phyloP scores from a whole-genome alignment of 805 yeast genomes.

The Pichia eremophila region DNA sequence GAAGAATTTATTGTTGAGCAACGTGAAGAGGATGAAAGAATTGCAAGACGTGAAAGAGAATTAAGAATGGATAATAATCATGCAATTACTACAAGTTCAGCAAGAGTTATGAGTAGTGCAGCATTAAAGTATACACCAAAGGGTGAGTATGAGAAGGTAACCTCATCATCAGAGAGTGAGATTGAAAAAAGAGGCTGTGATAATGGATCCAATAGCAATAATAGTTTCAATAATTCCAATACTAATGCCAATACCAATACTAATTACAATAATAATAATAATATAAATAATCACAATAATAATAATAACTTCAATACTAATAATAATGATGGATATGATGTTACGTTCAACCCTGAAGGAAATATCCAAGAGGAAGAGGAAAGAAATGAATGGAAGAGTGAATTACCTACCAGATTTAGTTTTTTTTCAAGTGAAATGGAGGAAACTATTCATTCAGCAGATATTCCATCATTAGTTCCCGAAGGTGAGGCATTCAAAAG shows the following conservation, averaged over 20 bases:
- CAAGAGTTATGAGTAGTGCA: constrained; percentile 35
- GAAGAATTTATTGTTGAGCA: constrained; percentile 69
- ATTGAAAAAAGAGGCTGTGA: neutral
- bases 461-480: constrained; percentile 65
- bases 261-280: neutral
- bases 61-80: constrained; percentile 14
- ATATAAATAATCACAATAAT: neutral
- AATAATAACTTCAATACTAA: neutral
- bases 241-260: neutral
- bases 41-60: constrained; percentile 26
- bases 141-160: neutral
- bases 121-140: constrained; percentile 57
- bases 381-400: constrained; percentile 3
- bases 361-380: constrained; percentile 10
- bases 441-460: constrained; percentile 85
- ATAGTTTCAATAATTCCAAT: neutral
- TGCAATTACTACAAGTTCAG: constrained; percentile 27
- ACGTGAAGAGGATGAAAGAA: constrained; percentile 37
- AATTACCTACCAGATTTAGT: constrained; percentile 65
- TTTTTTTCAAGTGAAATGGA: constrained; percentile 76
- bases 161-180: constrained; percentile 4
- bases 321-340: constrained; percentile 1
- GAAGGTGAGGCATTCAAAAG: constrained; percentile 56
- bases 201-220: no score
- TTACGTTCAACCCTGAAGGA: constrained; percentile 9